Base-by-base conservation (phyloP, 2,329 filamentous ascomycete species). In the Tolypocladium amazonense region DNA sequence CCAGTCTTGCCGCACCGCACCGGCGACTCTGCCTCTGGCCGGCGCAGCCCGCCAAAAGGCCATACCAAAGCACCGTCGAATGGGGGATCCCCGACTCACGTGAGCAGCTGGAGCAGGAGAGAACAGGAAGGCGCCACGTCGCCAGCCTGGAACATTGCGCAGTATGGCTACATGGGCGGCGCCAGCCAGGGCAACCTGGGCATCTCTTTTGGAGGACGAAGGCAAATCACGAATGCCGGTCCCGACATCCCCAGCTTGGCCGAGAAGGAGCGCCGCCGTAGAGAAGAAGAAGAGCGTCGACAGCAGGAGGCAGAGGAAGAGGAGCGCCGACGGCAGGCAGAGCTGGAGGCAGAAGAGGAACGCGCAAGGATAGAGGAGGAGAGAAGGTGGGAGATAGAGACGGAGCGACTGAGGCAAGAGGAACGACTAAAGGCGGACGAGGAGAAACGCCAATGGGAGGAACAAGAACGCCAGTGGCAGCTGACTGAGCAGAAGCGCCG, bases 91-190 rank as follows among this genome's bases (percentile, higher is more conserved):
- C 79, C 83, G 45, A 70, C 75, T 37, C 73, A 78, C 1, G 84
- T 93, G 62, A 96, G 89, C 70, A 95, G 86, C 74, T 97, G 94
- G 94, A 96, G 90, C 73, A 95, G 86, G 72, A 90, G 83, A 72
- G 82, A 84, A 59, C 90, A 97, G 66, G 89, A 97, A 72, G 84
- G 84, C 20, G 82, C 81, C 53, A 97, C 92, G 1, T 81, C 87
- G 33, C 94, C 94, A 0, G 94, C 94, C 1, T 99, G 94, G 94
- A 99, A 97, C 71, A 97, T 97, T 66, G 89, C 92, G 60, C 94
- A 99, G 71, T 99, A 99, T 71, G 92, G 94, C 9, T 99, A 97
- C 74, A 94, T 97, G 88, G 94, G 94, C 60, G 94, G 94, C 56
- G 94, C 94, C 33, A 97, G 90, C 69, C 94, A 99, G 72, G 93